A percentile compares a stretch with the other conserved stretches of the same genome.
Evolutionary conservation across 345 rosid species (phyloP).

Genomic region (Euphorbia pulcherrima): DNA sequence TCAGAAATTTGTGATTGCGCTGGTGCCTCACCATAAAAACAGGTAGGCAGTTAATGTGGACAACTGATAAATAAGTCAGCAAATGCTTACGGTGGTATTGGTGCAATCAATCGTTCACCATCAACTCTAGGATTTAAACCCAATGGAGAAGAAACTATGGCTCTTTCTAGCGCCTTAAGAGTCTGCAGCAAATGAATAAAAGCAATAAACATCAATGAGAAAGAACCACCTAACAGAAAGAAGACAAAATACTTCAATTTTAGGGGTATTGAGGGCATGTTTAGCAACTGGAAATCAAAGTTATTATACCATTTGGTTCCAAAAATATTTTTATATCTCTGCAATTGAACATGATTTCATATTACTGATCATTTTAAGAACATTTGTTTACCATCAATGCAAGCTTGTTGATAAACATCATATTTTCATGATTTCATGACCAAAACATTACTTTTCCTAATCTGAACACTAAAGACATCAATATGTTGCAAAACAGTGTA

Average conservation of each 20-base stretch:
- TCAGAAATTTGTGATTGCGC: not conserved
- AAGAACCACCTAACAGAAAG: too few relatives aligned
- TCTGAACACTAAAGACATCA: not conserved
- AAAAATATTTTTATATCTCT: too few relatives aligned
- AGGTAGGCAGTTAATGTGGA: not conserved
- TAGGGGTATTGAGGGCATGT: not conserved
- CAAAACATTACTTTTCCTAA: not conserved
- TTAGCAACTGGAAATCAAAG: not conserved
- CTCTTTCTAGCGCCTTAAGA: conserved; percentile 69
- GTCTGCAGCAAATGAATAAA: conserved; percentile 44
- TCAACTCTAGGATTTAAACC: conserved; percentile 84
- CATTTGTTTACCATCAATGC: not conserved
- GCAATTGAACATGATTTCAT: too few relatives aligned
- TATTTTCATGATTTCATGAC: conserved; percentile 3
- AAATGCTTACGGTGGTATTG: conserved; percentile 69
- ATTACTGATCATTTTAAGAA: not conserved
- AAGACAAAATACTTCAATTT: not conserved
- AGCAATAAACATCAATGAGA: not conserved
- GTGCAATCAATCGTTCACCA: conserved; percentile 74
- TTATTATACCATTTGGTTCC: not conserved
- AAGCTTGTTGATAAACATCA: not conserved
- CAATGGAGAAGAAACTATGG: conserved; percentile 80
- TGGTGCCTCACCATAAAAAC: not conserved
- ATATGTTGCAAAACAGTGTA: not conserved
- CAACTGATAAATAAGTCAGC: not conserved